Evolutionary conservation across 306 rosid genomes (phyloP).

Genomic region (Heteromeles arbutifolia): DNA sequence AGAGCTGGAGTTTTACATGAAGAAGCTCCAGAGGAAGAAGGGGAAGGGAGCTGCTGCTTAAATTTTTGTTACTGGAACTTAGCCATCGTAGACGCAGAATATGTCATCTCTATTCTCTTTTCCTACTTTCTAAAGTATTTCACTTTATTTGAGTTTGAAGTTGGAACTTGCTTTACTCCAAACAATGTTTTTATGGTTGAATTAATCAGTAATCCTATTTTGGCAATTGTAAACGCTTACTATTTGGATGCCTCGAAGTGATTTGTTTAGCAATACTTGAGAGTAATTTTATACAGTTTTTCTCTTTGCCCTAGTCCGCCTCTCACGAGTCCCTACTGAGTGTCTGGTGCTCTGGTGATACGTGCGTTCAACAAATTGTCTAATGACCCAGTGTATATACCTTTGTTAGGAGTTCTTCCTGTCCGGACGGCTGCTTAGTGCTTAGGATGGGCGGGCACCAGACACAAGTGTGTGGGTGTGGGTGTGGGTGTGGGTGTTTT

Average conservation of each 20-base stretch:
- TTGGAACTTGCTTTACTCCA: neutral
- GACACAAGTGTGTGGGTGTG: no score
- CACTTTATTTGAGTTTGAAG: neutral
- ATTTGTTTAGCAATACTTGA: neutral
- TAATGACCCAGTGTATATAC: no score
- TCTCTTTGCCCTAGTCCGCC: no score
- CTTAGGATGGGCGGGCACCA: no score
- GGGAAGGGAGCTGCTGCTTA: slow-evolving; percentile 23
- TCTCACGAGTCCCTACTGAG: no score
- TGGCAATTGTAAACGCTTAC: neutral
- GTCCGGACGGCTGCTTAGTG: neutral
- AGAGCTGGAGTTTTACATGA: slow-evolving; percentile 32
- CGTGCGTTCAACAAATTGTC: no score
- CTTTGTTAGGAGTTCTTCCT: no score
- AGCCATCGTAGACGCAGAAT: neutral
- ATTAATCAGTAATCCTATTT: neutral
- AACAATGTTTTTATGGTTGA: neutral
- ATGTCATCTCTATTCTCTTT: neutral
- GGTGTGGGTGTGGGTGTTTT: no score
- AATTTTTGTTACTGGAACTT: slow-evolving; percentile 1
- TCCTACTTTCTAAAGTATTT: neutral
- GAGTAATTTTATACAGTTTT: neutral
- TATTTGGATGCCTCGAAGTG: no score
- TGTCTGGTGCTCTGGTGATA: no score
- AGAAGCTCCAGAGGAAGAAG: slow-evolving; percentile 34